Evolutionary conservation across 345 rosid species (phyloP), one percentile per base, ranked within the genome.

Genomic region (Capsella bursapastoris): DNA sequence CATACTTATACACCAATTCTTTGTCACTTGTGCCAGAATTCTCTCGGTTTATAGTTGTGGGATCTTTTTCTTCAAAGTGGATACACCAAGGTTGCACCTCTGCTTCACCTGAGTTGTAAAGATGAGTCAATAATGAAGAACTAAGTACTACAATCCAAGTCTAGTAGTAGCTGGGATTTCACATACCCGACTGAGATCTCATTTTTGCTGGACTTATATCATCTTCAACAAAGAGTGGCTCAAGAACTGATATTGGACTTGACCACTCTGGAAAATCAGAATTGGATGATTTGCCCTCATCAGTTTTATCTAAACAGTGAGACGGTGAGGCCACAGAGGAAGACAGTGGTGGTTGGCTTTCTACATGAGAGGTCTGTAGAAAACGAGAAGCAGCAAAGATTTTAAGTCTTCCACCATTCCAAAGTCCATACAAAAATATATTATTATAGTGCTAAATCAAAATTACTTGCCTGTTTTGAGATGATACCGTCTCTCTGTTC

Each of bases 161-260:
- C 29, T 51, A 45, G 52, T 27, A 15, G 28, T 31, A 51, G 41
- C 6, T 59, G 6, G 38, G 14, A 51, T 4, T 22, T 35, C 22
- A 73, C 84, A 56, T 90, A 94, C 98, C 95, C 53, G 80, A 78
- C 52, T 62, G 84, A 44, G 80, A 69, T 78, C 81, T 65, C 57
- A 81, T 81, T 71, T 83, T 81, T 69, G 88, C 66, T 66, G 96
- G 93, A 81, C 89, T 88, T 63, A 78, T 72, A 59, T 88, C 96
- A 70, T 89, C 93, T 71, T 88, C 97, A 3, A 49, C 25, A 62
- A 76, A 91, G 56, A 83, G 58, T 22, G 89, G 88, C 73, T 94
- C 97, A 72, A 91, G 93, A 79, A 94, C 99, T 80, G 97, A 91
- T 70, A 90, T 82, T 10, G 97, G 99, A 84, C 97, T 94, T 66